These are phyloP conservation scores for Calonectria montana DNA, from an alignment of 2,329 filamentous ascomycete genomes.

Conservation along the genomic window DNA sequence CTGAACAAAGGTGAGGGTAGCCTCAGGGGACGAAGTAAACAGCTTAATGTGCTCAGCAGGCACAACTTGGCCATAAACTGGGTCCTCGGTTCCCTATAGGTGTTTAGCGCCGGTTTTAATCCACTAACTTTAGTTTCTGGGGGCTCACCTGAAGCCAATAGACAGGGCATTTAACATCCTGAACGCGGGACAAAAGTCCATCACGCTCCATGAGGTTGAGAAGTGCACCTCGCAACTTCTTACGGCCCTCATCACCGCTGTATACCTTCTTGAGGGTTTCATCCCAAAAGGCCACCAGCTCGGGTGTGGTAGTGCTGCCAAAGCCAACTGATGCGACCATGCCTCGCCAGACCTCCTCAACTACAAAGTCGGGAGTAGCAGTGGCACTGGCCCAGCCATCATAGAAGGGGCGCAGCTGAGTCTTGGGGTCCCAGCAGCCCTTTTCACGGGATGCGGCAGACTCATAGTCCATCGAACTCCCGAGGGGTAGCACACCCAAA, in stretches of 20 bases:
- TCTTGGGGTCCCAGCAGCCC: constrained; percentile 62
- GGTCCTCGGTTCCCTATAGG: constrained; percentile 57
- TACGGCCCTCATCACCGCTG: constrained; percentile 60
- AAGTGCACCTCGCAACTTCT: constrained; percentile 59
- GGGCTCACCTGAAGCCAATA: constrained; percentile 62
- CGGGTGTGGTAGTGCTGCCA: constrained; percentile 50
- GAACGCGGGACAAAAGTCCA: constrained; percentile 57
- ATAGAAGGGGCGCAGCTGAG: constrained; percentile 54
- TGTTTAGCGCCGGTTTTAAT: constrained; percentile 8
- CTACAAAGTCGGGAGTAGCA: constrained; percentile 59
- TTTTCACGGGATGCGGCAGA: constrained; percentile 56
- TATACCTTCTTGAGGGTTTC: constrained; percentile 59
- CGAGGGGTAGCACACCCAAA: constrained; percentile 59
- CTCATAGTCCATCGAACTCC: constrained; percentile 66
- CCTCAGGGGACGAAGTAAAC: constrained; percentile 59
- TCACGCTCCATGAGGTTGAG: constrained; percentile 59
- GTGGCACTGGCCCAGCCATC: constrained; percentile 53
- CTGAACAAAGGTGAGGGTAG: constrained; percentile 56
- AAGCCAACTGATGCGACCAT: constrained; percentile 60
- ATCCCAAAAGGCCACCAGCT: constrained; percentile 58
- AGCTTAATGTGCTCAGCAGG: constrained; percentile 62
- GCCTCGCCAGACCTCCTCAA: constrained; percentile 58
- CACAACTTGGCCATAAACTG: constrained; percentile 53
- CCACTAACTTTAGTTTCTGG: neutral
- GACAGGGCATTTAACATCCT: constrained; percentile 62